phyloP scores from a whole-genome alignment of 108 stramenopile genomes.

The Skeletonema marinoi region DNA sequence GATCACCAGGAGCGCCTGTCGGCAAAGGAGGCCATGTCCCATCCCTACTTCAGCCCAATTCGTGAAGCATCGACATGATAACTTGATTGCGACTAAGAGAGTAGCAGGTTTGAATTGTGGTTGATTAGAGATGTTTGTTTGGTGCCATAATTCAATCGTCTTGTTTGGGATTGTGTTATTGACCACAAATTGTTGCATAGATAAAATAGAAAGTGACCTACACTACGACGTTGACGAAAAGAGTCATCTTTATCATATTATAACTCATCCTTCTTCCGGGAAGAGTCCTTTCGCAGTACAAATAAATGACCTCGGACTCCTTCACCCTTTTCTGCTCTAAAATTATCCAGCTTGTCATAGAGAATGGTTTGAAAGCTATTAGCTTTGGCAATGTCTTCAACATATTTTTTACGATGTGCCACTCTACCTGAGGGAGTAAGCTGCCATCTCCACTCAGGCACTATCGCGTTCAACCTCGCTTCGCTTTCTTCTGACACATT shows the following conservation, averaged over 20 bases:
- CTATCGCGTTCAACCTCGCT: conserved; percentile 46
- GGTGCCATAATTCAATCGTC: neutral
- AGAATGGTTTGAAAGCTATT: conserved; percentile 48
- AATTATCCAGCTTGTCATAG: conserved; percentile 66
- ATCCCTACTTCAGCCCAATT: conserved; percentile 97
- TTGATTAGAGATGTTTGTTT: neutral
- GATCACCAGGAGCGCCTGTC: conserved; percentile 98
- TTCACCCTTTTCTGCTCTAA: conserved; percentile 63
- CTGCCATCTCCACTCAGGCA: conserved; percentile 85
- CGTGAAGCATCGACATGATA: conserved; percentile 79
- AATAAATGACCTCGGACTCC: conserved; percentile 70
- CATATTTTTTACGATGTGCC: conserved; percentile 71
- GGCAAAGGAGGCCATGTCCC: conserved; percentile 97
- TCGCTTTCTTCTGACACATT: conserved; percentile 62
- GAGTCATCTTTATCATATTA: neutral
- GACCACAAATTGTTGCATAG: neutral
- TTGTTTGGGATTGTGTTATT: neutral
- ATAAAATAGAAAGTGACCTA: neutral
- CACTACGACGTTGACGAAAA: neutral
- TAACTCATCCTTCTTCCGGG: conserved; percentile 14
- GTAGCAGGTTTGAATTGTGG: neutral
- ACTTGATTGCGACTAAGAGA: neutral
- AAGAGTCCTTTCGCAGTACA: conserved; percentile 49
- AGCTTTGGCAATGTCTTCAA: conserved; percentile 33
- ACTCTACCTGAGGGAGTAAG: conserved; percentile 69